phyloP scores from a whole-genome alignment of 2,329 filamentous ascomycete species.

The Anisogramma anomala region DNA sequence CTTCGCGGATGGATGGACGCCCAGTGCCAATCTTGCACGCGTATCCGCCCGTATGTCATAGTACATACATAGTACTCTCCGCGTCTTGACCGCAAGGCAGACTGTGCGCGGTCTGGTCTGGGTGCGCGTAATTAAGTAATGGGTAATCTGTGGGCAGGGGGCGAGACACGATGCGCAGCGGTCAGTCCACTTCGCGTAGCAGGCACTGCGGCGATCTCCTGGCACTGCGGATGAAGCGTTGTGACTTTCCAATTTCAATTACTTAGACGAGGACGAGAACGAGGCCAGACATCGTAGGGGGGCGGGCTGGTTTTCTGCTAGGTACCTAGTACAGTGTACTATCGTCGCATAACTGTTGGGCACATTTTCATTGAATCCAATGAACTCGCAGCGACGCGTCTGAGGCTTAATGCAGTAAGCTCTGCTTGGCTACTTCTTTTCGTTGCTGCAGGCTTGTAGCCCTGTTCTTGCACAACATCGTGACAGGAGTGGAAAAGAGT shows the following conservation, averaged over 20 bases:
- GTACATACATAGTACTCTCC: too few relatives aligned
- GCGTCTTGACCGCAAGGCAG: conserved; percentile 5
- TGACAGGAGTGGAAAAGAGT: too few relatives aligned
- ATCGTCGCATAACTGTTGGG: too few relatives aligned
- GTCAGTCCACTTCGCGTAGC: not conserved
- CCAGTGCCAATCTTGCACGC: conserved; percentile 2
- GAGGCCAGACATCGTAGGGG: not conserved
- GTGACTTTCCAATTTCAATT: too few relatives aligned
- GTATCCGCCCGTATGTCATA: too few relatives aligned
- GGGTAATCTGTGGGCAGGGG: not conserved
- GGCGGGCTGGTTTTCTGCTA: not conserved
- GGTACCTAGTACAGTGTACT: not conserved
- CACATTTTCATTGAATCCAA: too few relatives aligned
- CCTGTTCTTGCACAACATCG: not conserved
- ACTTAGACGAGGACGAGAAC: not conserved
- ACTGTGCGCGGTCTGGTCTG: not conserved
- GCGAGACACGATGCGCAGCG: not conserved
- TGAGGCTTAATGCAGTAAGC: not conserved
- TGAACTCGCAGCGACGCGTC: too few relatives aligned
- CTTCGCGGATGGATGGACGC: not conserved
- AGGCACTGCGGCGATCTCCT: not conserved
- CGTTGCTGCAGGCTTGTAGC: too few relatives aligned
- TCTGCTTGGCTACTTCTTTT: conserved; percentile 9
- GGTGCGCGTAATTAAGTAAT: not conserved
- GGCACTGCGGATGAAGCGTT: not conserved